Base-by-base conservation (phyloP, 1,284 basidiomycete genomes). In the Omphalotus olearius region DNA sequence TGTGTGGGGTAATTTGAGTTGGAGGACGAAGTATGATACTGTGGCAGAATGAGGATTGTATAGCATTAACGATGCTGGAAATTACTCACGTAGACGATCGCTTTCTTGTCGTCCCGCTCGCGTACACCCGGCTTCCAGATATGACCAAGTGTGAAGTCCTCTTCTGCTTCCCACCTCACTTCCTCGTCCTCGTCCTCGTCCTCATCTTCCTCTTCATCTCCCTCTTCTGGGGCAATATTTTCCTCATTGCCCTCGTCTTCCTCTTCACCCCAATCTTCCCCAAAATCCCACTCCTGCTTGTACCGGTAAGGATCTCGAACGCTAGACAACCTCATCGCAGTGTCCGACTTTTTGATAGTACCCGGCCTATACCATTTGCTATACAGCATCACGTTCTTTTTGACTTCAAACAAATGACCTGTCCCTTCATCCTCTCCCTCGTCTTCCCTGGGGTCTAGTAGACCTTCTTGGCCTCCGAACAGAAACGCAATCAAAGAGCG, bases 131-230 rank as follows among this genome's bases (percentile, higher is more conserved):
- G 71, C 14, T 48, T 42, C 82, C 82, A 87, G 2, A 77, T 76
- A 58, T 80, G 76, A 4, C 62, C 70, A 13, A 87, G 60, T 0
- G 75, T 76, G 47, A 77, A 75, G 54, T 85, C 83, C 59, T 84
- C 82, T 60, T 87, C 85, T 1, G 78, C 74, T 52, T 80, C 75
- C 83, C 83, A 85, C 40, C 69, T 72, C 75, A 80, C 82, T 11
- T 62, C 66, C 4, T 65, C 64, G 0, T 63, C 64, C 50, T 37
- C 65, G 42, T 60, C 70, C 35, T 65, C 64, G 3, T 38, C 41
- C 16, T 66, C 60, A 11, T 66, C 64, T 51, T 37, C 65, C 44
- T 60, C 70, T 35, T 65, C 64, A 6, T 38, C 41, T 14, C 13
- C 61, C 25, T 62, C 60, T 37, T 51, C 58, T 33, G 30, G 30